Base-by-base conservation (phyloP, 1,284 basidiomycete species). In the Schizopora paradoxa region DNA sequence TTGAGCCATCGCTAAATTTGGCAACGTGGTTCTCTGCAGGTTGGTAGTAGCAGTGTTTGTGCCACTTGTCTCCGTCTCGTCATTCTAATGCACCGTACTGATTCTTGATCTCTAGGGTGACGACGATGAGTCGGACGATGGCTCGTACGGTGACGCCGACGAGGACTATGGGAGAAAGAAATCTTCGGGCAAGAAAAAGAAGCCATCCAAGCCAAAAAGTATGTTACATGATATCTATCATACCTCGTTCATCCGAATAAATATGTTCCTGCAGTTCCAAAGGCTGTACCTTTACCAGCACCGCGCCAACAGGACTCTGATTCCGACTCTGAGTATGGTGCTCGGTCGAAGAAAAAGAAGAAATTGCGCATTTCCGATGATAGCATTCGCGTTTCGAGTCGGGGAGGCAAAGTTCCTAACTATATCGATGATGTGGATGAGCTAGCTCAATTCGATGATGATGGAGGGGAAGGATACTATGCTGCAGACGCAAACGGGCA, bases 311-410 rank as follows among this genome's bases (percentile, higher is more conserved):
- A 67, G 22, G 55, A 53, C 46, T 84, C 84, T 35, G 85, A 88
- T 61, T 91, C 89, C 3, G 90, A 91, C 61, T 92, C 89, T 8
- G 90, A 93, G 58, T 94, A 93, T 59, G 90, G 85, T 28, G 73
- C 82, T 26, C 85, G 87, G 51, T 79, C 86, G 32, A 86, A 90
- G 72, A 91, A 90, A 70, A 89, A 87, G 72, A 90, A 89, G 69
- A 83, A 77, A 62, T 68, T 66, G 58, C 75, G 68, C 49, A 69
- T 62, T 58, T 73, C 65, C 48, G 70, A 65, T 38, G 82, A 83
- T 51, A 86, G 87, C 58, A 69, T 89, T 37, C 86, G 90, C 59
- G 75, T 90, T 37, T 87, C 90, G 32, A 86, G 82, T 49, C 76
- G 91, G 19, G 88, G 85, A 45, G 82, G 74, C 59, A 89, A 82